Percentiles rank a stretch among this genome's conserved stretches.
Conservation (phyloP, 495 filamentous ascomycete species). For the Penicillium lagena region DNA sequence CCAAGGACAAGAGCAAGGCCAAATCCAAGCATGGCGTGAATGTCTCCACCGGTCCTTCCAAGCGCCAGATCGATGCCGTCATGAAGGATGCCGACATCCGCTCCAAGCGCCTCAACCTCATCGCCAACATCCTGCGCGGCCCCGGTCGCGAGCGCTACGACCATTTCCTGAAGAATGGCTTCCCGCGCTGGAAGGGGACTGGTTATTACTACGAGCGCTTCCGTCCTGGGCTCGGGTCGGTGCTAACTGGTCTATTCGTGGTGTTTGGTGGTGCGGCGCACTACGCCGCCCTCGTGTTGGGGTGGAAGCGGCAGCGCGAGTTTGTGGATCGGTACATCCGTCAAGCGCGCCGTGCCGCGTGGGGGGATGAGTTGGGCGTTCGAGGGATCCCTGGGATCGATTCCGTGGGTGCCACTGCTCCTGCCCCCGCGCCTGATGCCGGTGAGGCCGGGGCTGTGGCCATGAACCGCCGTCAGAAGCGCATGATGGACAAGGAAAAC, state of each 20-base stretch:
- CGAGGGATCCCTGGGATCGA: conserved; percentile 62
- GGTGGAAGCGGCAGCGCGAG: conserved; percentile 81
- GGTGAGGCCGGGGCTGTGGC: conserved; percentile 41
- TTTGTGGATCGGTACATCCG: conserved; percentile 88
- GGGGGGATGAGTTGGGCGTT: conserved; percentile 72
- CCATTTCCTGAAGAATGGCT: conserved; percentile 89
- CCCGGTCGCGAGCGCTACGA: conserved; percentile 81
- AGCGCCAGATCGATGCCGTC: conserved; percentile 63
- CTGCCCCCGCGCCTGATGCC: conserved; percentile 30
- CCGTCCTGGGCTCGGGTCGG: conserved; percentile 80
- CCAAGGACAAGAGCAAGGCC: conserved; percentile 53
- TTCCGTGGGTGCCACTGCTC: conserved; percentile 28
- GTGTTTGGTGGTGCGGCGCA: conserved; percentile 79
- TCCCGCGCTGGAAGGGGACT: conserved; percentile 92
- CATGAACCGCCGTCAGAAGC: conserved; percentile 81
- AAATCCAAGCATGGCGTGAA: conserved; percentile 54
- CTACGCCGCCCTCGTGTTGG: conserved; percentile 74
- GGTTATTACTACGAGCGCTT: conserved; percentile 96
- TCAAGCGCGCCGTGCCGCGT: conserved; percentile 79
- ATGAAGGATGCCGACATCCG: conserved; percentile 74
- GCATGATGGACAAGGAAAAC: conserved; percentile 76
- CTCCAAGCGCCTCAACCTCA: conserved; percentile 74
- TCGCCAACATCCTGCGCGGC: conserved; percentile 79
- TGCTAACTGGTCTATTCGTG: conserved; percentile 76
- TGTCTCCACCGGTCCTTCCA: conserved; percentile 63